Evolutionary conservation across 495 filamentous ascomycete genomes (phyloP), one percentile per base, ranked within the genome.

Genomic region (Oidiodendron maius): DNA sequence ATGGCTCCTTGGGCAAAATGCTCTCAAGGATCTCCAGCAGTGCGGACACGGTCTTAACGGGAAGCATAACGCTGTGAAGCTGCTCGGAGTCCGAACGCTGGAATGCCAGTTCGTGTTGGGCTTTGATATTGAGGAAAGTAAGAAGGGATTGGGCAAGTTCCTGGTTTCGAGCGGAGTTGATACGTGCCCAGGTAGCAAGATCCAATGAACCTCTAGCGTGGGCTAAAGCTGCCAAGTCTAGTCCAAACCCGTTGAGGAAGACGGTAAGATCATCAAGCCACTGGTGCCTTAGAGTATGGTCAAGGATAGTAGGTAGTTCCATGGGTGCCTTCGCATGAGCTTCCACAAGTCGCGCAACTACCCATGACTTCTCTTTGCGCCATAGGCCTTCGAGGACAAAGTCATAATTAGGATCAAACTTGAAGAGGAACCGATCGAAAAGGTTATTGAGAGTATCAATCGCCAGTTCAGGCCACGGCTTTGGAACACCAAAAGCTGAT

Each of bases 341-440:
- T 35, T 93, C 86, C 15, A 89, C 77, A 22, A 99, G 76, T 48
- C 84, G 80, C 52, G 78, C 73, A 1, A 82, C 79, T 17, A 96
- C 82, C 86, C 88, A 96, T 23, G 78, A 70, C 46, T 78, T 84
- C 58, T 97, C 87, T 53, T 87, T 84, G 53, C 83, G 82, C 91
- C 93, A 97, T 3, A 95, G 69, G 49, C 86, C 87, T 61, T 93
- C 78, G 44, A 97, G 74, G 15, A 94, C 91, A 42, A 96, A 88
- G 46, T 87, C 81, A 59, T 87, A 81, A 13, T 87, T 80, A 4
- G 63, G 57, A 1, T 71, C 65, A 11, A 58, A 62, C 46, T 68
- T 70, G 39, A 65, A 57, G 4, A 80, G 52, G 50, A 76, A 78
- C 8, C 67, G 66, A 15, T 76, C 71, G 32, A 78, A 77, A 16